These are phyloP conservation scores for Kwoniella pini DNA, from an alignment of 768 basidiomycete genomes.

Conservation along the genomic window DNA sequence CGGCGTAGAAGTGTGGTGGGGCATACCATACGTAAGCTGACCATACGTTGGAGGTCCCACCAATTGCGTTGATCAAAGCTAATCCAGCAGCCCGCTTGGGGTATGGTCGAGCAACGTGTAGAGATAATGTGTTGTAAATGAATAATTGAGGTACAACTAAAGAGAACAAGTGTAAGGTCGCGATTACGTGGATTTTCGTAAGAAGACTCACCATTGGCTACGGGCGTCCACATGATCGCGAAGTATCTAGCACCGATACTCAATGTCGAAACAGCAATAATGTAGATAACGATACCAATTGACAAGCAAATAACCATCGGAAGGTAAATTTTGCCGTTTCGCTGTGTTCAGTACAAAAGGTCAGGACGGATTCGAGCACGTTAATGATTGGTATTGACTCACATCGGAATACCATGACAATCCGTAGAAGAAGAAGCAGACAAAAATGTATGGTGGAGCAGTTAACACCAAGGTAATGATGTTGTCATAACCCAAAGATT, in stretches of 20 bases:
- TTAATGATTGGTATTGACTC: slow-evolving; percentile 3
- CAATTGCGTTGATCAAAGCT: slow-evolving; percentile 48
- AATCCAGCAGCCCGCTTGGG: slow-evolving; percentile 48
- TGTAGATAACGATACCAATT: slow-evolving; percentile 32
- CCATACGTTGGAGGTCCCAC: slow-evolving; percentile 38
- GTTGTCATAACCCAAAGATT: slow-evolving; percentile 32
- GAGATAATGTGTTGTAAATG: slow-evolving; percentile 47
- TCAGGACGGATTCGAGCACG: too few relatives aligned
- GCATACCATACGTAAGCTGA: slow-evolving; percentile 34
- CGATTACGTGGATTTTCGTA: too few relatives aligned
- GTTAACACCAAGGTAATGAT: slow-evolving; percentile 33
- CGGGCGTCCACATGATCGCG: slow-evolving; percentile 45
- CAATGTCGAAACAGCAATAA: slow-evolving; percentile 38
- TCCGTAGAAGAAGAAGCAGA: slow-evolving; percentile 32
- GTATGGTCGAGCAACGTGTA: slow-evolving; percentile 43
- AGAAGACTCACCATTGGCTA: slow-evolving; percentile 19
- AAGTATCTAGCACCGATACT: slow-evolving; percentile 37
- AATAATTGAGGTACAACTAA: slow-evolving; percentile 46
- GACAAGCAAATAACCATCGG: slow-evolving; percentile 31
- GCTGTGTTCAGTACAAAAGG: neutral
- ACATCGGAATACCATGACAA: slow-evolving; percentile 31
- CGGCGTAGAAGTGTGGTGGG: slow-evolving; percentile 36
- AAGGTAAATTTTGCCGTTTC: slow-evolving; percentile 35
- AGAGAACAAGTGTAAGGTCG: too few relatives aligned
- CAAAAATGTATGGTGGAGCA: slow-evolving; percentile 36